phyloP scores from a whole-genome alignment of 306 rosid species.

The Quercus suber region DNA sequence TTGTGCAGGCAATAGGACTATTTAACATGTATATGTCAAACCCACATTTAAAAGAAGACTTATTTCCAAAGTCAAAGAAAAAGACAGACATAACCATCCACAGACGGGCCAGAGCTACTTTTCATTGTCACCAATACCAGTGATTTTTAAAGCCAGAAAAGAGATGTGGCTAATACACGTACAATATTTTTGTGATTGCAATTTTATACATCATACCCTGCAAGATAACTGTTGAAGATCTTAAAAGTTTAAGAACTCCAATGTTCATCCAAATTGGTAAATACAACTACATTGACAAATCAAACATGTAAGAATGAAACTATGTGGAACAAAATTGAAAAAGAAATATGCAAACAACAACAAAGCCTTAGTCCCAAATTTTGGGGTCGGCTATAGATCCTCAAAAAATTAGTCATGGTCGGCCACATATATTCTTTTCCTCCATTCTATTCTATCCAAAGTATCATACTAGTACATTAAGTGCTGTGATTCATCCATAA shows the following conservation, averaged over 20 bases:
- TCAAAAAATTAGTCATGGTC: too few relatives aligned
- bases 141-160: neutral
- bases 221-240: constrained; percentile 16
- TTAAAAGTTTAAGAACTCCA: neutral
- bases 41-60: neutral
- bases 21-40: neutral
- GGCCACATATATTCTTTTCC: too few relatives aligned
- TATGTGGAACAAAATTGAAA: neutral
- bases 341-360: neutral
- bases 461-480: neutral
- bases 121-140: neutral
- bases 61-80: neutral
- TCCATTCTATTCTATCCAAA: too few relatives aligned
- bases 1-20: neutral
- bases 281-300: too few relatives aligned
- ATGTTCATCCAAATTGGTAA: too few relatives aligned
- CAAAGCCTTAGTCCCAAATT: neutral
- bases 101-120: neutral
- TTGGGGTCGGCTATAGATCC: too few relatives aligned
- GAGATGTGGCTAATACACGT: neutral
- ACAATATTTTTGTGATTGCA: neutral
- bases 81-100: neutral
- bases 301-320: neutral
- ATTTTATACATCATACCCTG: neutral
- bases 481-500: neutral